Evolutionary conservation across 306 rosid genomes (phyloP).

Genomic region (Castanospermum australe): DNA sequence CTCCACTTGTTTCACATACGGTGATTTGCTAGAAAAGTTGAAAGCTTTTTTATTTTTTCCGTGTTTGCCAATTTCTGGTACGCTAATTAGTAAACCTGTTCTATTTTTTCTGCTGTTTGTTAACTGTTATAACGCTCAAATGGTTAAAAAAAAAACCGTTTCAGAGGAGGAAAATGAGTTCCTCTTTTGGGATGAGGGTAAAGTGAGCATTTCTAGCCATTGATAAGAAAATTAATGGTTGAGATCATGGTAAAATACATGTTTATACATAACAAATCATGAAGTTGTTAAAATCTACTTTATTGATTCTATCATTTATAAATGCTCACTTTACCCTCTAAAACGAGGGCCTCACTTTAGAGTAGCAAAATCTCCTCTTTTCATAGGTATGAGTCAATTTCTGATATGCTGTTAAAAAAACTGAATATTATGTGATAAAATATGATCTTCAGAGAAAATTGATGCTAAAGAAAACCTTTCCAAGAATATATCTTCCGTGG

Average conservation of each 20-base stretch:
- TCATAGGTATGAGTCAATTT: not conserved
- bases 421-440: not conserved
- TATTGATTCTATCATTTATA: too few relatives aligned
- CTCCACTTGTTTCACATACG: not conserved
- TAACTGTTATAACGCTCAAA: not conserved
- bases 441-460: not conserved
- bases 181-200: too few relatives aligned
- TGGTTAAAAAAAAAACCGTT: not conserved
- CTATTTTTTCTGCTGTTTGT: not conserved
- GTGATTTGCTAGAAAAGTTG: not conserved
- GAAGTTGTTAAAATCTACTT: too few relatives aligned
- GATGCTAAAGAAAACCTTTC: not conserved
- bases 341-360: too few relatives aligned
- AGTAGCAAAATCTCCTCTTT: too few relatives aligned
- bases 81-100: not conserved
- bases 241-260: too few relatives aligned
- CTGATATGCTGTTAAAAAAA: not conserved
- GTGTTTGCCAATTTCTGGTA: not conserved
- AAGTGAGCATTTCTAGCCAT: too few relatives aligned
- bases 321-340: too few relatives aligned
- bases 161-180: not conserved
- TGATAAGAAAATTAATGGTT: too few relatives aligned
- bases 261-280: too few relatives aligned
- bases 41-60: too few relatives aligned
- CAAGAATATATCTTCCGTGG: not conserved